Evolutionary conservation across 148 eudicot genomes (phyloP), one percentile per base, ranked within the genome.

Genomic region (Nyssa sinensis): DNA sequence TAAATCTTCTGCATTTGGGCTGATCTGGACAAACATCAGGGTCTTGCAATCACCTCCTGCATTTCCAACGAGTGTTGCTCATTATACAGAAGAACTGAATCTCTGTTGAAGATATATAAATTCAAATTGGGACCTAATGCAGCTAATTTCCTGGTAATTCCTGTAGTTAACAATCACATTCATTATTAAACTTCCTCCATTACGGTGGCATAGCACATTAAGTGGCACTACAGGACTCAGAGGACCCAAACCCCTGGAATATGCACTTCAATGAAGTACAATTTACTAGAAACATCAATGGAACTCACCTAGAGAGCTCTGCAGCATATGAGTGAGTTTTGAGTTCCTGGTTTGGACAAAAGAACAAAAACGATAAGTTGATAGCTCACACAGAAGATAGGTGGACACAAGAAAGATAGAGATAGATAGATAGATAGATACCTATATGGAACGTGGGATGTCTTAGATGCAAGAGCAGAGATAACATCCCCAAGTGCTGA

Each of bases 31-130:
- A 73, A 95, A 92, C 98, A 92, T 95, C 66, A 95, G 75, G 47
- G 97, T 88, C 84, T 95, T 95, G 84, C 98, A 95, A 82, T 95
- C 97, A 61, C 98, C 98, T 19, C 98, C 97, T 94, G 74, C 80
- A 87, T 55, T 72, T 71, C n/a, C 47, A 35, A 32, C 64, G 41
- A 65, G 60, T 72, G 30, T 63, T 55, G 59, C 31, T 63, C 16
- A 12, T 41, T 23, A 65, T n/a, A n/a, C n/a, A n/a, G n/a, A n/a
- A 3, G 41, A 30, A 33, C 17, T 41, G 16, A 44, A 7, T 28
- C 30, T 39, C 30, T 23, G 30, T 25, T 51, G 29, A 35, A 62
- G 24, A 53, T 61, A 55, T 0, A 55, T 13, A 44, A 55, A n/a
- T 55, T 55, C 6, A 55, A n/a, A 13, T 55, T 55, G 17, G 8